These are phyloP conservation scores for Pugionium dolabratum DNA, from an alignment of 345 rosid species.

Conservation along the genomic window DNA sequence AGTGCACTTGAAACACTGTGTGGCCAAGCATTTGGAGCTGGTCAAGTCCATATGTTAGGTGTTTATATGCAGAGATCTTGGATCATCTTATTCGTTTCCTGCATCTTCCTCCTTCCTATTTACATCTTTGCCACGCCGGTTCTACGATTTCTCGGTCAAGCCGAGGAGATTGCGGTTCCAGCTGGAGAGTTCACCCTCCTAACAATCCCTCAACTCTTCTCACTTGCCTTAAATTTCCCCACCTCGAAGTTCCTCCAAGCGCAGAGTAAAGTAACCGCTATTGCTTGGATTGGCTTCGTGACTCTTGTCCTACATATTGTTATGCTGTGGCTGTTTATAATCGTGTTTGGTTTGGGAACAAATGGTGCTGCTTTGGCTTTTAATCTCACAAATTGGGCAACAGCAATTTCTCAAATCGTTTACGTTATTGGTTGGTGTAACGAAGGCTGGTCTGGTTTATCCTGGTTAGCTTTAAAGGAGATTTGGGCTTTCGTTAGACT, in stretches of 20 bases:
- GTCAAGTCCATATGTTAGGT: slow-evolving; percentile 71
- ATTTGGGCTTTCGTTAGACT: slow-evolving; percentile 76
- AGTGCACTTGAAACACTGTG: slow-evolving; percentile 90
- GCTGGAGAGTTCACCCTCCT: slow-evolving; percentile 62
- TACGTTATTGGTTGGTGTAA: slow-evolving; percentile 63
- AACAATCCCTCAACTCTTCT: slow-evolving; percentile 64
- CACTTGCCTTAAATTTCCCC: slow-evolving; percentile 65
- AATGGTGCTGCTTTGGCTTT: slow-evolving; percentile 72
- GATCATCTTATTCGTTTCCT: slow-evolving; percentile 53
- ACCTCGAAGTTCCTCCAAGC: slow-evolving; percentile 77
- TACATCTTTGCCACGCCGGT: slow-evolving; percentile 68
- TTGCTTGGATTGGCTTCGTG: slow-evolving; percentile 64
- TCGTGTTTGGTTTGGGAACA: slow-evolving; percentile 49
- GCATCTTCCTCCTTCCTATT: slow-evolving; percentile 56
- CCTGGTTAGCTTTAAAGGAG: slow-evolving; percentile 62
- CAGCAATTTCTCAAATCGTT: slow-evolving; percentile 47
- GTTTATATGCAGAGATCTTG: slow-evolving; percentile 84
- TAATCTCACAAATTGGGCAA: slow-evolving; percentile 54
- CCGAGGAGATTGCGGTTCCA: slow-evolving; percentile 49
- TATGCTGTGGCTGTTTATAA: slow-evolving; percentile 54
- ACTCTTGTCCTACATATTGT: slow-evolving; percentile 47
- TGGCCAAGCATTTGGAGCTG: slow-evolving; percentile 90
- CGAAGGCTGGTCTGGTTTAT: slow-evolving; percentile 68
- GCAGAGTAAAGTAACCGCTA: slow-evolving; percentile 60
- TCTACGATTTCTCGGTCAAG: slow-evolving; percentile 60